phyloP scores from a whole-genome alignment of 805 yeast species.

The Candida maris region DNA sequence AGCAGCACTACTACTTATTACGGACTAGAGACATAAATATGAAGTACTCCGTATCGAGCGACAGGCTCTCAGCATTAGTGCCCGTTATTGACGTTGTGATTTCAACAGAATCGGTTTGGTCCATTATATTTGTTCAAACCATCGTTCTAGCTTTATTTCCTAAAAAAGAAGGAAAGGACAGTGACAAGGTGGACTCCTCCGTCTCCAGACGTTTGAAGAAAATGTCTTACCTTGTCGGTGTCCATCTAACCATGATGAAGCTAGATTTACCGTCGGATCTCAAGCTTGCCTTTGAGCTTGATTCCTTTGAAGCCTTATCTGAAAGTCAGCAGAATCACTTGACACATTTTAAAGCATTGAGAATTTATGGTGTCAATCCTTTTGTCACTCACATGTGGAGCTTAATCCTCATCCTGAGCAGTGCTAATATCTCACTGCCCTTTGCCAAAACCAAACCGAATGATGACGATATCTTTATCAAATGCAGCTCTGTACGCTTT shows the following conservation, averaged over 20 bases:
- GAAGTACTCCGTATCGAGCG: conserved; percentile 12
- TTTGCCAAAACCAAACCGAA: conserved; percentile 1
- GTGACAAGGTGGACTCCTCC: background rate
- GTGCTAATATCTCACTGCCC: conserved; percentile 14
- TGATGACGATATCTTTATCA: conserved; percentile 13
- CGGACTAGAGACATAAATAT: conserved; percentile 8
- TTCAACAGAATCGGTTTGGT: conserved; percentile 32
- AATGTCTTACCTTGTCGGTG: conserved; percentile 16
- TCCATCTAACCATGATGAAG: conserved; percentile 24
- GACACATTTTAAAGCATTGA: conserved; percentile 22
- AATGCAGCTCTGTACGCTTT: conserved; percentile 26
- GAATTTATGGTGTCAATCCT: conserved; percentile 29
- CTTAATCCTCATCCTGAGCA: conserved; percentile 20
- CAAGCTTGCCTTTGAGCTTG: conserved; percentile 28
- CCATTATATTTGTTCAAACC: conserved; percentile 24
- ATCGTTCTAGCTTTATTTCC: conserved; percentile 14
- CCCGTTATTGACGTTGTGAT: conserved; percentile 26
- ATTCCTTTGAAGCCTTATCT: conserved; percentile 25
- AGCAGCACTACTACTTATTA: conserved; percentile 12
- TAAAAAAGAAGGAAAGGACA: background rate
- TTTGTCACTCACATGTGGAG: conserved; percentile 27
- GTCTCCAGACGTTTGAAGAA: conserved; percentile 2
- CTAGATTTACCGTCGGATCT: conserved; percentile 27
- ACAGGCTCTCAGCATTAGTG: conserved; percentile 18
- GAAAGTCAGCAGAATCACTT: conserved; percentile 9